Base-by-base conservation (phyloP, 192 early-diverging fungal genomes). In the Mortierella claussenii region DNA sequence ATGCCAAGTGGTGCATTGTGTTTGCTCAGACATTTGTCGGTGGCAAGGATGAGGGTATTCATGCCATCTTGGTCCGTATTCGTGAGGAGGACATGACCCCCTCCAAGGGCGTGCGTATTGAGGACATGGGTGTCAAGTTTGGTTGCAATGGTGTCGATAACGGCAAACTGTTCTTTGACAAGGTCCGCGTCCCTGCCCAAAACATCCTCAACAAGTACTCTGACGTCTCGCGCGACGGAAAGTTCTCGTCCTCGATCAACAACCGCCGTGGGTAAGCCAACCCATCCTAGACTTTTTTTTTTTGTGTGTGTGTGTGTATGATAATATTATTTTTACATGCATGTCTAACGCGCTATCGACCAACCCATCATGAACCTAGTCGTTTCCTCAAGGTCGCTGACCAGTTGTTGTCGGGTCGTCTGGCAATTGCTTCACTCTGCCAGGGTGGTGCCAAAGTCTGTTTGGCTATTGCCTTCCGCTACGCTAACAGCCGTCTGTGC, bases 91-190 rank as follows among this genome's bases (percentile, higher is more conserved):
- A 92, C 56, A 81, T 90, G 79, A 84, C 80, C 18, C 81, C 87
- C 33, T 85, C 82, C 61, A 69, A 83, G 53, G 90, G 90, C 5
- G 92, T 93, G 34, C 74, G 81, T 28, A 86, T 93, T 63, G 86
- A 90, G 62, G 92, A 93, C 30, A 93, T 93, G 92, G 90, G 90
- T 31, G 83, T 79, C 65, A 86, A 87, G 75, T 78, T 88, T 62
- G 89, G 87, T 33, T 88, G 87, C 69, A 90, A 93, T 59, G 92
- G 89, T 53, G 92, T 93, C 23, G 92, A 93, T 71, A 93, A 93
- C 68, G 92, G 86, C 58, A 85, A 87, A 62, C 78, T 89, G 31
- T 82, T 82, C 67, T 90, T 92, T 60, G 58, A 71, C 7, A 33
- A 78, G 43, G 52, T 80, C 42, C 68, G 89, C 21, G 82, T 89